Evolutionary conservation across 352 stramenopile genomes (phyloP), one percentile per base, ranked within the genome.

Genomic region (Peronospora belbahrii): DNA sequence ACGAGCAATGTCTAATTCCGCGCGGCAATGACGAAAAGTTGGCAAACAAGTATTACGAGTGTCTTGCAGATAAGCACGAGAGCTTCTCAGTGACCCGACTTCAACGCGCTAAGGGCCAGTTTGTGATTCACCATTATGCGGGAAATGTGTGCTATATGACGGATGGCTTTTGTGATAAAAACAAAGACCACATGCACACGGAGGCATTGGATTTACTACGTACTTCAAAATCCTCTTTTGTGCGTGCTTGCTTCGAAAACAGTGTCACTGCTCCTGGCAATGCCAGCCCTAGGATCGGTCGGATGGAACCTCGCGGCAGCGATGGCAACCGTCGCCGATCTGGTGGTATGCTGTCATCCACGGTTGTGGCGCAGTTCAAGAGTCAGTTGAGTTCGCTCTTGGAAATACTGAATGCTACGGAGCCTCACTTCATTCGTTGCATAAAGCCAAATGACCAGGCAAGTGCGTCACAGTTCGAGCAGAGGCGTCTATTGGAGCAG

Each of bases 321-420:
- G 68, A 74, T 51, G 58, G 52, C 9, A 68, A 30, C 19, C 70
- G 77, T 25, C 69, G 74, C 15, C 71, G 74, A 20, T 89, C 78
- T 3, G 60, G 59, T 13, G 75, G 74, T 0, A 88, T 90, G 27
- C 80, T 89, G 77, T 89, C 79, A 8, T 85, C 82, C 4, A 90
- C 79, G 2, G 81, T 91, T 10, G 76, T 88, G 2, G 58, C 76
- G n/a, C 83, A 98, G 60, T 98, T 99, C 70, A 93, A 94, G 41
- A 87, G 60, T 17, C 95, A 98, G 47, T 67, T 98, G 1, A 83
- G 60, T 19, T 74, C 83, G 9, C 77, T 99, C 37, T 71, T 99
- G 8, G 81, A 92, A 1, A 91, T 97, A 14, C 67, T 99, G 11
- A 95, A 97, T 56, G 81, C 75, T 7, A 98, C 94, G 0, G 78